phyloP scores from a whole-genome alignment of 306 rosid genomes.

The Neltuma alba region DNA sequence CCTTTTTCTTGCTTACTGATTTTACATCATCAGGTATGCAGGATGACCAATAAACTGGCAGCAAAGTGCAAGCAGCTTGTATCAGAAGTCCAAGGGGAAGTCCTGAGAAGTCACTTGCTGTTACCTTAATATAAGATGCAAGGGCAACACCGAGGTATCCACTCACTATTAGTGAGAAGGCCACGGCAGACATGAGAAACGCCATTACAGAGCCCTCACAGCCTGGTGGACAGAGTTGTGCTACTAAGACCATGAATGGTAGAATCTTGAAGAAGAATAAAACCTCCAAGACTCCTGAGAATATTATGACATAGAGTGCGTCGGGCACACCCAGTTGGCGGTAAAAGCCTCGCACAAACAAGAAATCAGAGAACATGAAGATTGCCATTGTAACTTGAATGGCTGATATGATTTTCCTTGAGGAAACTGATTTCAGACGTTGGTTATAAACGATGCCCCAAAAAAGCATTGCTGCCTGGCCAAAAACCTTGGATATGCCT shows the following conservation, averaged over 20 bases:
- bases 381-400: conserved; percentile 70
- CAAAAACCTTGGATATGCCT: conserved; percentile 88
- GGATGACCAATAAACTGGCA: conserved; percentile 81
- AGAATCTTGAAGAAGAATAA: conserved; percentile 76
- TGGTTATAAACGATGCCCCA: conserved; percentile 77
- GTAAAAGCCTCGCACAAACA: conserved; percentile 75
- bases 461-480: conserved; percentile 83
- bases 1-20: conserved; percentile 45
- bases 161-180: conserved; percentile 75
- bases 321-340: conserved; percentile 72
- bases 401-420: conserved; percentile 72
- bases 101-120: conserved; percentile 74
- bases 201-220: conserved; percentile 98
- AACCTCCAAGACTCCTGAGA: conserved; percentile 83
- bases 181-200: conserved; percentile 75
- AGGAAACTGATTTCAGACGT: conserved; percentile 59
- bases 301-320: conserved; percentile 64
- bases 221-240: conserved; percentile 79
- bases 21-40: conserved; percentile 63
- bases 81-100: conserved; percentile 65
- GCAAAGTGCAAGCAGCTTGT: conserved; percentile 71
- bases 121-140: conserved; percentile 63
- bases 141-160: conserved; percentile 90
- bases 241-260: conserved; percentile 76
- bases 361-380: conserved; percentile 78